These are phyloP conservation scores for Marvania coccoides DNA, from an alignment of 139 green algal genomes.

Conservation along the genomic window DNA sequence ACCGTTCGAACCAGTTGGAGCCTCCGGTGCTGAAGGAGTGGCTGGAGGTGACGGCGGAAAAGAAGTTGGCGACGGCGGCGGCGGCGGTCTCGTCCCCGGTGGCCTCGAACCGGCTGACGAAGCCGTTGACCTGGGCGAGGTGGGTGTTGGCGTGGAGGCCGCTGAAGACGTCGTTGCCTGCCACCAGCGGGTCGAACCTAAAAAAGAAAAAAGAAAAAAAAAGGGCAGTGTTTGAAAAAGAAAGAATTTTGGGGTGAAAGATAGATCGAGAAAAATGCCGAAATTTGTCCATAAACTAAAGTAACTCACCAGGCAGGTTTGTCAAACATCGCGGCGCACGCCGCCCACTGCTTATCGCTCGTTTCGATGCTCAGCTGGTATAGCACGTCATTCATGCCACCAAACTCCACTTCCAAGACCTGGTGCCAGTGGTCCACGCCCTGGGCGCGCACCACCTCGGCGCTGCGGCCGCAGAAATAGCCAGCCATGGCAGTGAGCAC, in stretches of 20 bases:
- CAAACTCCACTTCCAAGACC: constrained; percentile 39
- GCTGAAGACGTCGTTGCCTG: constrained; percentile 30
- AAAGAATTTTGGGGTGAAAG: too few relatives aligned
- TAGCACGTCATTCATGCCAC: constrained; percentile 37
- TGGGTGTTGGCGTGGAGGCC: constrained; percentile 66
- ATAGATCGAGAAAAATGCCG: too few relatives aligned
- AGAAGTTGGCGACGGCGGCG: constrained; percentile 37
- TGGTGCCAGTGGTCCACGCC: constrained; percentile 26
- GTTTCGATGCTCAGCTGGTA: background rate
- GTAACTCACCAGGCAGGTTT: constrained; percentile 1
- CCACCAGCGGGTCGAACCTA: constrained; percentile 31
- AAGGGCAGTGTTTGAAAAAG: background rate
- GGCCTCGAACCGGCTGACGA: constrained; percentile 39
- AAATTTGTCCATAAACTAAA: too few relatives aligned
- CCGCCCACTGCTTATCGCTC: background rate
- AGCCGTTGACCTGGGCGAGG: constrained; percentile 61
- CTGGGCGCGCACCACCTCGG: background rate
- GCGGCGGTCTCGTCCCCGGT: constrained; percentile 20
- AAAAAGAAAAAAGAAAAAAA: background rate
- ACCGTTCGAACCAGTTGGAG: constrained; percentile 50
- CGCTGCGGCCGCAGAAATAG: constrained; percentile 29
- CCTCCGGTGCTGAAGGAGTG: constrained; percentile 42
- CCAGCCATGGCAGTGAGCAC: constrained; percentile 26
- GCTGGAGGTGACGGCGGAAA: constrained; percentile 17
- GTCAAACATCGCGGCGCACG: background rate